These are phyloP conservation scores for Paramarasmius palmivorus DNA, from an alignment of 1,284 basidiomycete genomes.

Conservation along the genomic window DNA sequence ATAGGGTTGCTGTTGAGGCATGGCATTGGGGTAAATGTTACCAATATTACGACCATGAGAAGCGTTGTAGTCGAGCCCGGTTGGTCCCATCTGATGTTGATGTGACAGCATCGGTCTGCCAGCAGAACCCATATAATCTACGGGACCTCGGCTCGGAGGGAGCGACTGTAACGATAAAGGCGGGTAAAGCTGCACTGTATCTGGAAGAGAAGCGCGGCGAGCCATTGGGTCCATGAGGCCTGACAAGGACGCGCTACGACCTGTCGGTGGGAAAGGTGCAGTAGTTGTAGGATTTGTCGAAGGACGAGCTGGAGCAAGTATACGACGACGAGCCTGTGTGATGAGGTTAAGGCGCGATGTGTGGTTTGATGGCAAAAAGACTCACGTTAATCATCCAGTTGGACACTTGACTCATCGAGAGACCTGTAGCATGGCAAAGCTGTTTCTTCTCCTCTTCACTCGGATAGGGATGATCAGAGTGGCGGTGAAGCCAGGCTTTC, in stretches of 20 bases:
- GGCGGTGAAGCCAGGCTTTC: conserved; percentile 88
- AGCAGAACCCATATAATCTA: conserved; percentile 12
- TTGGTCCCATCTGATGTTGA: conserved; percentile 19
- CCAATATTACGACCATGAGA: conserved; percentile 12
- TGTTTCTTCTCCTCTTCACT: conserved; percentile 91
- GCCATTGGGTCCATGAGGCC: conserved; percentile 41
- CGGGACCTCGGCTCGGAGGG: conserved; percentile 21
- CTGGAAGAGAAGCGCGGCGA: conserved; percentile 47
- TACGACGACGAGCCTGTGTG: conserved; percentile 71
- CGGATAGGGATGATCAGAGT: conserved; percentile 88
- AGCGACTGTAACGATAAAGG: conserved; percentile 71
- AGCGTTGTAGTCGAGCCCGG: conserved; percentile 11
- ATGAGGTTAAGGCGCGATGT: neutral
- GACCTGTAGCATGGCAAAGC: conserved; percentile 80
- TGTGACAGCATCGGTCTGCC: conserved; percentile 9
- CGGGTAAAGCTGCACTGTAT: conserved; percentile 69
- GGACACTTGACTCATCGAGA: conserved; percentile 87
- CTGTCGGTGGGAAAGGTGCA: conserved; percentile 58
- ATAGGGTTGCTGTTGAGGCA: conserved; percentile 23
- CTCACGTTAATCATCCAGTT: conserved; percentile 92
- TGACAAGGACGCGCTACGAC: conserved; percentile 43
- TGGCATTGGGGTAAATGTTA: conserved; percentile 14
- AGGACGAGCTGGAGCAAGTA: conserved; percentile 77
- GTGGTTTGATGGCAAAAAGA: conserved; percentile 23
- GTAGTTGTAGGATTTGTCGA: conserved; percentile 74